Evolutionary conservation across 1,284 basidiomycete genomes (phyloP), one percentile per base, ranked within the genome.

Genomic region (Ustilago bromivora): DNA sequence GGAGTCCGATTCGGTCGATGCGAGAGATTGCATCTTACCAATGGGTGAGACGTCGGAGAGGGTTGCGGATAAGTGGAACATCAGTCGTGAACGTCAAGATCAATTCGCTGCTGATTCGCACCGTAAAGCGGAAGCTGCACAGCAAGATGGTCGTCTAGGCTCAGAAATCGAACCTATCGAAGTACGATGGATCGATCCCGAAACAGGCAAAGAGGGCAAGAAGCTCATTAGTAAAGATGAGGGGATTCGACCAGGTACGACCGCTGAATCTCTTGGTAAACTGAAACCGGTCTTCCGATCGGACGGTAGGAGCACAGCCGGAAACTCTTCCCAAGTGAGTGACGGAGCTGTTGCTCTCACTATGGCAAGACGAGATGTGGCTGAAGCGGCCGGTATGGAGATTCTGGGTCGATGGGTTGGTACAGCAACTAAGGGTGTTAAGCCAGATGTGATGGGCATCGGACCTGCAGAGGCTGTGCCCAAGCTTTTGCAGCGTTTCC

Each of bases 1-100:
- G 57, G 71, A 86, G 31, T 79, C 71, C 17, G 41, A 66, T 10
- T 75, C 66, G 6, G 56, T 82, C 52, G 83, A 86, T 31, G 85
- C 86, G 1, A 57, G 71, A 10, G 86, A 87, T 65, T 87, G 86
- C 71, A 77, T 87, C 49, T 69, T 85, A 69, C 84, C 82, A 32
- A 85, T 85, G 84, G 84, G 83, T 31, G 67, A 81, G 40, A 85
- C 84, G 17, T 80, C 76, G 23, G 84, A 85, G 59, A 65, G 76
- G 10, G 83, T 85, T 0, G 83, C 83, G 6, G 73, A 78, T n/a
- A 55, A 71, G 55, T 84, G 77, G 68, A 70, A 76, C 59, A 79
- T 85, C 57, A 71, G 66, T 36, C 61, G 81, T 23, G 58, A 80
- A 36, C 60, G 77, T 41, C 82, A 83, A 52, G 84, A 85, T 60